Evolutionary conservation across 2,329 filamentous ascomycete species (phyloP), one percentile per base, ranked within the genome.

Genomic region (Fusarium sambucinum): DNA sequence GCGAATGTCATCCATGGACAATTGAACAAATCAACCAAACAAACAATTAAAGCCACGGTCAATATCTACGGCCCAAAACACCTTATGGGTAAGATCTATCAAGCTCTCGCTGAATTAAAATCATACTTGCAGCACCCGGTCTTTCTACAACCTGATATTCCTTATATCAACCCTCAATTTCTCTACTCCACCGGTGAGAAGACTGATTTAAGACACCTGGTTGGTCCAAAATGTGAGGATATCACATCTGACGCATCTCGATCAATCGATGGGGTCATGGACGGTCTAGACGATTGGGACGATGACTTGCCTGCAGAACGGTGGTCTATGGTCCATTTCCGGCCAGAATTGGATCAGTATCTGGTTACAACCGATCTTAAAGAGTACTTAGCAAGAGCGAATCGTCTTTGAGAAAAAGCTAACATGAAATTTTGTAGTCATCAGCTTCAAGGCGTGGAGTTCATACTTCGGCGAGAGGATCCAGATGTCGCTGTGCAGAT

Each of bases 81-180:
- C 11, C 11, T 38, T 3, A 19, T 38, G 35, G 35, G 14, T 19
- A 6, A 38, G 8, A 11, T 38, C 13, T n/a, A 38, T 19, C 2
- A 19, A 38, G 35, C 11, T 1, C 3, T 38, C 2, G 19, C 35
- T 4, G 0, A 12, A 0, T 19, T 21, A 19, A 3, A 5, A 2
- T 8, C 35, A 6, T 38, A 2, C 2, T 8, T 38, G 4, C 35
- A 38, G 17, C 35, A 38, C 3, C 35, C 35, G 3, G 6, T 19
- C 2, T 19, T 38, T 19, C n/a, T 38, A 19, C n/a, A 38, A 7
- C n/a, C n/a, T 0, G 4, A 4, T 5, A 3, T 38, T 7, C 12
- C 6, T 4, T 38, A 38, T 19, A 38, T 38, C n/a, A 38, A 38
- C 19, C 35, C 35, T 4, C 35, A 38, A 38, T 38, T 38, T 11